Base-by-base conservation (phyloP, 495 filamentous ascomycete species). In the Penicillium soppii region DNA sequence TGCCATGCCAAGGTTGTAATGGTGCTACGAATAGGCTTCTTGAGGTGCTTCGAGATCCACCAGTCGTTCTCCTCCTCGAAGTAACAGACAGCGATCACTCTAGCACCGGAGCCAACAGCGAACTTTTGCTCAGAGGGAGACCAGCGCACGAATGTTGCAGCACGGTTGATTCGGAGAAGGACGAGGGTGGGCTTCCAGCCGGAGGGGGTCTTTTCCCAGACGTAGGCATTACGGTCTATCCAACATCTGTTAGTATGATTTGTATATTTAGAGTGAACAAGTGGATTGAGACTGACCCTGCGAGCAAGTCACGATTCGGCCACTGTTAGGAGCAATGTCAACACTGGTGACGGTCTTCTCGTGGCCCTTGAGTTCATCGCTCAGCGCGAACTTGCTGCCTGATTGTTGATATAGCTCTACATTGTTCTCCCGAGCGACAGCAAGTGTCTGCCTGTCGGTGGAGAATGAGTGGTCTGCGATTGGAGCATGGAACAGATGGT, bases 41-140 rank as follows among this genome's bases (percentile, higher is more conserved):
- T 97, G 50, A 98, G 69, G 69, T 98, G 94, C 77, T 97, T 98
- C 29, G 91, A 96, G 6, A 97, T 92, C 94, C 94, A 98, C 95
- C 95, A 97, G 74, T 97, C 90, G 66, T 97, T 97, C 71, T 97
- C 95, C 63, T 94, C 87, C 62, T 98, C 94, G 57, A 97, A 98
- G 76, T 97, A 97, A 77, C 94, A 98, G 58, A 97, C 83, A n/a
- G 94, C 89, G 61, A 98, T 96, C 47, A 95, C 86, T 47, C 95
- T 83, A 53, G 95, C 94, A 52, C 94, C 94, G 29, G 92, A 97
- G 48, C 94, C 95, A 19, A 96, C 94, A 35, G 94, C 94, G 66
- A 98, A 97, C 67, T 97, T 98, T 65, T 85, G 86, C 74, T 97
- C 94, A 26, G 89, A 92, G 7, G 94, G 94, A 8, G 91, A 96